These are phyloP conservation scores for Physcomitrellopsis africana DNA, from an alignment of 225 moss, liverwort and hornwort species.

Conservation along the genomic window DNA sequence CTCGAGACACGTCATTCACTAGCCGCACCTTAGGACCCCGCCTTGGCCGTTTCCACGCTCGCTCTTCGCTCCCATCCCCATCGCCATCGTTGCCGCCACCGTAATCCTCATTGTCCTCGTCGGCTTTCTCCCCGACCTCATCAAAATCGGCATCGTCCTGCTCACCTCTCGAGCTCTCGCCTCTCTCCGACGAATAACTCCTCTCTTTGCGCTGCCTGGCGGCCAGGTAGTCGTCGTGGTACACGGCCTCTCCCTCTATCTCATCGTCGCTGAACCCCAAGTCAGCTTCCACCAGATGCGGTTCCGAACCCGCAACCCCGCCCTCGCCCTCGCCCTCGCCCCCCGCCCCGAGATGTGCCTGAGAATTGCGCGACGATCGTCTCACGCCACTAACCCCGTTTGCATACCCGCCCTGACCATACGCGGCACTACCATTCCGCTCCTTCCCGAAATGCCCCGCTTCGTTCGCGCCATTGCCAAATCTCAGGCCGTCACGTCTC, in stretches of 20 bases:
- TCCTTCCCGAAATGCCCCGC: constrained; percentile 28
- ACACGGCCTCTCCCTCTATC: constrained; percentile 97
- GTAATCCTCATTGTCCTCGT: constrained; percentile 57
- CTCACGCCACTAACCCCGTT: constrained; percentile 49
- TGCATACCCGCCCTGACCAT: constrained; percentile 36
- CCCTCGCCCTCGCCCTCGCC: no score
- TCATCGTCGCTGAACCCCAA: constrained; percentile 84
- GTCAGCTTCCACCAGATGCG: constrained; percentile 52
- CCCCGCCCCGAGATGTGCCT: constrained; percentile 54
- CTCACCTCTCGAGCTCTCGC: constrained; percentile 66
- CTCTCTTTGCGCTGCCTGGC: constrained; percentile 60
- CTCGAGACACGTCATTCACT: constrained; percentile 79
- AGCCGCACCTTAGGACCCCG: constrained; percentile 75
- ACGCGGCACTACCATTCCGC: no score
- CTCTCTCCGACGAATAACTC: constrained; percentile 55
- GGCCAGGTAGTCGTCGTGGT: constrained; percentile 87
- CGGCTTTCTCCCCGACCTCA: constrained; percentile 39
- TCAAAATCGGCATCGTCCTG: constrained; percentile 67
- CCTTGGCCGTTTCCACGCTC: constrained; percentile 62
- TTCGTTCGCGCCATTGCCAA: constrained; percentile 50
- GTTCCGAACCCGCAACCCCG: constrained; percentile 42
- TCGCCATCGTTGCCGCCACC: constrained; percentile 37
- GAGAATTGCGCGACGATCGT: constrained; percentile 71
- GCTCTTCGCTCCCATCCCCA: constrained; percentile 45
- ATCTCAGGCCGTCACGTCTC: constrained; percentile 61